Evolutionary conservation across 805 yeast species (phyloP).

Genomic region (Zygosaccharomyces gambellarensis): DNA sequence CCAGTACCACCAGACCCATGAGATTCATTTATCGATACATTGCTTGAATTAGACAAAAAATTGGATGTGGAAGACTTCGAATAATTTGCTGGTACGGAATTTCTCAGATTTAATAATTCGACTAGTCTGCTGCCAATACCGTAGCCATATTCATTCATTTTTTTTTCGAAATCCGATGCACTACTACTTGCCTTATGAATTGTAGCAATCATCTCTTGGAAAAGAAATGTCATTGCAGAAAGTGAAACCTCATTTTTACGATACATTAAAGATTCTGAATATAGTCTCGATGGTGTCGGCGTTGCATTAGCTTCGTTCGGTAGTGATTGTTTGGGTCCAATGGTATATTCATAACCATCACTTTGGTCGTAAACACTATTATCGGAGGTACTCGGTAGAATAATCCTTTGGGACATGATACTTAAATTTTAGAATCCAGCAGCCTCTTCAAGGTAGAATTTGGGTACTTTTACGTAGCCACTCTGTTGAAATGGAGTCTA

Average conservation of each 20-base stretch:
- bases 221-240: slow-evolving; percentile 63
- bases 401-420: slow-evolving; percentile 25
- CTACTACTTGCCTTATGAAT: slow-evolving; percentile 56
- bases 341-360: slow-evolving; percentile 29
- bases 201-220: slow-evolving; percentile 66
- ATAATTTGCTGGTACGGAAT: slow-evolving; percentile 24
- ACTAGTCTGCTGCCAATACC: slow-evolving; percentile 65
- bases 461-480: background rate
- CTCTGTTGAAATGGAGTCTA: background rate
- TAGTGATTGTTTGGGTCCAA: slow-evolving; percentile 30
- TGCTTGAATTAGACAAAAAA: slow-evolving; percentile 10
- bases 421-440: background rate
- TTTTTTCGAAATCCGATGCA: slow-evolving; percentile 55
- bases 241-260: slow-evolving; percentile 51
- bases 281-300: slow-evolving; percentile 20
- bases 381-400: slow-evolving; percentile 25
- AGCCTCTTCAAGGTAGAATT: background rate
- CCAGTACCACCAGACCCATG: slow-evolving; percentile 4
- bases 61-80: slow-evolving; percentile 16
- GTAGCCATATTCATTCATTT: slow-evolving; percentile 69
- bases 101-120: slow-evolving; percentile 46
- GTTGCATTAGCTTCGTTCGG: slow-evolving; percentile 22
- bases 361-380: slow-evolving; percentile 8
- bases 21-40: background rate
- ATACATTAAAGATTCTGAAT: slow-evolving; percentile 24